These are phyloP conservation scores for Schwanniomyces etchellsii DNA, from an alignment of 1,139 yeast species.

Conservation along the genomic window DNA sequence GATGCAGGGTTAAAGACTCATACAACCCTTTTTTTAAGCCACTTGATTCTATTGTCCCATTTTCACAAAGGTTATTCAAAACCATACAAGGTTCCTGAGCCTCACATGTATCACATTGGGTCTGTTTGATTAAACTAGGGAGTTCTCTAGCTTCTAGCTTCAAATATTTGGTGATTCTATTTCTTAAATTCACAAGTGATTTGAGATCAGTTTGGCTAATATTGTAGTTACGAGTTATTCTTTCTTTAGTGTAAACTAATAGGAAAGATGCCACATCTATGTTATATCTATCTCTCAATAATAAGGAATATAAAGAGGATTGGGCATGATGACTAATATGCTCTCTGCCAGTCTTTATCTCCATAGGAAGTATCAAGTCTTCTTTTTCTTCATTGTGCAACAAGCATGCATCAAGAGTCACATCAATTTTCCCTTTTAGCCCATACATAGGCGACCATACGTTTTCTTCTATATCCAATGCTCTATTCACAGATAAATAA, in stretches of 20 bases:
- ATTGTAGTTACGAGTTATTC: slow-evolving; percentile 52
- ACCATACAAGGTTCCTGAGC: slow-evolving; percentile 63
- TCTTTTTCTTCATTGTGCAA: slow-evolving; percentile 21
- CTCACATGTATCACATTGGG: slow-evolving; percentile 66
- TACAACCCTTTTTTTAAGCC: slow-evolving; percentile 45
- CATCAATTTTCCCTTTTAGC: slow-evolving; percentile 87
- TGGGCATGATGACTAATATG: slow-evolving; percentile 78
- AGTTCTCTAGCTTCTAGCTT: slow-evolving; percentile 44
- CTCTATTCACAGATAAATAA: slow-evolving; percentile 51
- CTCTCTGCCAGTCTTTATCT: slow-evolving; percentile 78
- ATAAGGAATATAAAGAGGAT: slow-evolving; percentile 74
- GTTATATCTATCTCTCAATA: slow-evolving; percentile 75
- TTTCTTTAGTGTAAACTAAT: slow-evolving; percentile 67
- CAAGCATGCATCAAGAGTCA: slow-evolving; percentile 62
- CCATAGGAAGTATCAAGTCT: slow-evolving; percentile 66
- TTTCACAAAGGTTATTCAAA: slow-evolving; percentile 53
- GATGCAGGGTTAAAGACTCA: slow-evolving; percentile 44
- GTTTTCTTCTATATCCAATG: slow-evolving; percentile 83
- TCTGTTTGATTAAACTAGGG: slow-evolving; percentile 54
- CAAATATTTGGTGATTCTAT: slow-evolving; percentile 57
- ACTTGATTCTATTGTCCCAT: slow-evolving; percentile 45
- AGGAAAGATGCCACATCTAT: slow-evolving; percentile 60
- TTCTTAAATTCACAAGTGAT: slow-evolving; percentile 62
- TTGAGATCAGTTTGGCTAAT: slow-evolving; percentile 52
- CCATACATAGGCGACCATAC: slow-evolving; percentile 92